Percentiles rank a stretch among this genome's conserved stretches.
Conservation (phyloP, 192 early-diverging fungal species). For the Thoreauomyces humboldtii region DNA sequence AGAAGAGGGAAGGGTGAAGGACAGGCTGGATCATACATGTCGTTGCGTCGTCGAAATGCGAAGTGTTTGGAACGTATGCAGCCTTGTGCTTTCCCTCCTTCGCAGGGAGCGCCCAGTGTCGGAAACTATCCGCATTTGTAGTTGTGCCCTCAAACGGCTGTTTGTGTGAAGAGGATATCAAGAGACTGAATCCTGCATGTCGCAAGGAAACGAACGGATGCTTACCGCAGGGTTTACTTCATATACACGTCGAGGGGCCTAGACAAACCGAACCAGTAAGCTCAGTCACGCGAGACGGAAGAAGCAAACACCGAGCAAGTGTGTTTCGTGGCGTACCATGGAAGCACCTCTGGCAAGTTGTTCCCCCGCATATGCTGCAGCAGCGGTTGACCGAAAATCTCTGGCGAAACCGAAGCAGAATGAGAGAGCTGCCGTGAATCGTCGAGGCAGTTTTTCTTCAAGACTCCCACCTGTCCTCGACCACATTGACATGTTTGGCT, state of each 20-base stretch:
- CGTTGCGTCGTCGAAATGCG: conserved; percentile 36
- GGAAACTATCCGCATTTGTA: conserved; percentile 38
- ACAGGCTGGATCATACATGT: conserved; percentile 22
- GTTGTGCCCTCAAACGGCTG: conserved; percentile 43
- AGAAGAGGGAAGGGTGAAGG: no score
- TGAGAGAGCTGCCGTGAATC: no score
- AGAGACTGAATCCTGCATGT: no score
- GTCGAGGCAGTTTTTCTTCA: no score
- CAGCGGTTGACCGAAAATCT: conserved; percentile 46
- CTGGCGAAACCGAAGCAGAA: no score
- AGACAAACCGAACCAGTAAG: neutral
- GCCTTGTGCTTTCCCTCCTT: conserved; percentile 19
- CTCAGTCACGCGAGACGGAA: no score
- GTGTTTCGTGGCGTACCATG: neutral
- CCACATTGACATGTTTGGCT: conserved; percentile 15
- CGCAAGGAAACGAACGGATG: no score
- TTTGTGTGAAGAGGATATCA: no score
- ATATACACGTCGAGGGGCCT: conserved; percentile 20
- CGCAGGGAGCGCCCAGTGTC: conserved; percentile 30
- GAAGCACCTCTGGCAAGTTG: conserved; percentile 5
- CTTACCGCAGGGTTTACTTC: conserved; percentile 19
- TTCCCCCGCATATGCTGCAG: conserved; percentile 41
- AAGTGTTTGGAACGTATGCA: conserved; percentile 33
- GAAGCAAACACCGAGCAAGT: conserved; percentile 2
- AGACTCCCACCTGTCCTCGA: conserved; percentile 38